These are phyloP conservation scores for Penicillium bialowiezense DNA, from an alignment of 495 filamentous ascomycete species.

Conservation along the genomic window DNA sequence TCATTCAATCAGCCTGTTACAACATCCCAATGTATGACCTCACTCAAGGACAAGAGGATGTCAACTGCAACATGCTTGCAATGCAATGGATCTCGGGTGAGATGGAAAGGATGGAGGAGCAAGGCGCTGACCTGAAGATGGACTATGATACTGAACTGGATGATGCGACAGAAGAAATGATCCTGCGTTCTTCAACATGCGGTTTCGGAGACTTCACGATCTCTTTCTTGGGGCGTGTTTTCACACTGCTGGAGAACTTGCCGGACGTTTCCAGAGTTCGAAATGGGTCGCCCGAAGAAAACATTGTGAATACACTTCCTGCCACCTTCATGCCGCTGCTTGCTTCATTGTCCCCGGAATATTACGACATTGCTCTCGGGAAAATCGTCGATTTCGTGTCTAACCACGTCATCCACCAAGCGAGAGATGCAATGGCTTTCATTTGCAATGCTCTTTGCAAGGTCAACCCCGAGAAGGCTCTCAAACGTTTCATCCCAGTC, in stretches of 20 bases:
- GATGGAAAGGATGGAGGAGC: constrained; percentile 87
- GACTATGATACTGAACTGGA: constrained; percentile 80
- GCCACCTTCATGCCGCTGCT: constrained; percentile 89
- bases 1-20: constrained; percentile 92
- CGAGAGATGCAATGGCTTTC: constrained; percentile 97
- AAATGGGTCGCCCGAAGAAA: constrained; percentile 91
- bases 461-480: constrained; percentile 84
- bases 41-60: constrained; percentile 62
- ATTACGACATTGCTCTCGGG: constrained; percentile 86
- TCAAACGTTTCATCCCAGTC: constrained; percentile 86
- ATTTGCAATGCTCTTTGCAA: constrained; percentile 96
- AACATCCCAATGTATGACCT: constrained; percentile 89
- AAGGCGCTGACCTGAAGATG: constrained; percentile 78
- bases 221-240: constrained; percentile 87
- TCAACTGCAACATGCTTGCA: constrained; percentile 74
- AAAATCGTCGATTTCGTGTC: constrained; percentile 93
- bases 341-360: constrained; percentile 84
- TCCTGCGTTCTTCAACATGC: constrained; percentile 92
- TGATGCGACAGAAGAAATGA: constrained; percentile 83
- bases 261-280: constrained; percentile 84
- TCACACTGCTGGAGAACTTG: constrained; percentile 91
- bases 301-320: constrained; percentile 92
- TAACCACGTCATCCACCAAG: constrained; percentile 95
- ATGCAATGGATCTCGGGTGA: constrained; percentile 92
- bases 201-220: constrained; percentile 90